A percentile compares a stretch with the other conserved stretches of the same genome.
phyloP scores from a whole-genome alignment of 257 asterid species.

The Solanum chmielewskii region DNA sequence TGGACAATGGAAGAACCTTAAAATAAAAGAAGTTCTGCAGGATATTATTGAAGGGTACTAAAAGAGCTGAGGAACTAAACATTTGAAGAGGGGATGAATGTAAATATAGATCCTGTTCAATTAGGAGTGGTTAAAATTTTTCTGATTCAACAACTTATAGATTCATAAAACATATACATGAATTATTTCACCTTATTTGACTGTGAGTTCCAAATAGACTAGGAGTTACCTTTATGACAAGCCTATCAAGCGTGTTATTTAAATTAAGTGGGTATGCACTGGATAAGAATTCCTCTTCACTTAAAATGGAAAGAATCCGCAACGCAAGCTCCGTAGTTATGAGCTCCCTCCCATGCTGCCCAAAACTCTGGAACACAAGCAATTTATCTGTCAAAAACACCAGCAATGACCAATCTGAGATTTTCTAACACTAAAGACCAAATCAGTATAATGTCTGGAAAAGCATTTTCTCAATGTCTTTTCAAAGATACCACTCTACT shows the following conservation, averaged over 20 bases:
- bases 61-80: not conserved
- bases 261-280: constrained; percentile 44
- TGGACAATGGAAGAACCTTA: not conserved
- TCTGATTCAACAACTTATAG: not conserved
- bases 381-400: constrained; percentile 95
- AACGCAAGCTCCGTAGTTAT: constrained; percentile 90
- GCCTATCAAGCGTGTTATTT: constrained; percentile 59
- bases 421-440: constrained; percentile 36
- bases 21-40: not conserved
- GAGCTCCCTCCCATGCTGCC: constrained; percentile 99
- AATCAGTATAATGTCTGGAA: constrained; percentile 3
- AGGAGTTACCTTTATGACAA: constrained; percentile 68
- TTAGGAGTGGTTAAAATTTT: not conserved
- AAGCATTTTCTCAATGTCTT: constrained; percentile 1
- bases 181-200: not conserved
- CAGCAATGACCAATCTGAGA: constrained; percentile 87
- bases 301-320: constrained; percentile 77
- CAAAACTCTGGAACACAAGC: constrained; percentile 99
- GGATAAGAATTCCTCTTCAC: constrained; percentile 95
- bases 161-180: not conserved
- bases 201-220: not conserved
- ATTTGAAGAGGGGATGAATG: not conserved
- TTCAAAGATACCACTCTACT: not conserved
- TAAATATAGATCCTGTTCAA: not conserved
- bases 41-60: not conserved